A percentile compares a stretch with the other conserved stretches of the same genome.
These are phyloP conservation scores for Tolypocladium guangdongense DNA, from an alignment of 2,329 filamentous ascomycete species.

Conservation along the genomic window DNA sequence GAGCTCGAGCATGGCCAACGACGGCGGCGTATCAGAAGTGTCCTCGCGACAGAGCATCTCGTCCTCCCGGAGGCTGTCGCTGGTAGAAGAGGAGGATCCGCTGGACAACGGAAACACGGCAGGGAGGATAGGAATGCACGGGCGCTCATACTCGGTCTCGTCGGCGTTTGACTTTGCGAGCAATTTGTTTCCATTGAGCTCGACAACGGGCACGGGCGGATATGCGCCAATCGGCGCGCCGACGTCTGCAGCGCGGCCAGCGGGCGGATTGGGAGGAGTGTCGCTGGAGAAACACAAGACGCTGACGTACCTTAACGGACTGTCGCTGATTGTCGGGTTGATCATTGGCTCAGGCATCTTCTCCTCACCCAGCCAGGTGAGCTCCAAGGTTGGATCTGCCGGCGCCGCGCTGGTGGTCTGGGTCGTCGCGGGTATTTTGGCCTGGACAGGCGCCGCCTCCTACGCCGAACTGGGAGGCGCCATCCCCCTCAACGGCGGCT, in stretches of 20 bases:
- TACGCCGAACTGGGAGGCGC: constrained; percentile 94
- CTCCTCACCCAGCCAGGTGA: constrained; percentile 87
- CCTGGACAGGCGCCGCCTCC: constrained; percentile 91
- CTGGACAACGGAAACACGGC: constrained; percentile 48
- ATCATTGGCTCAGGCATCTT: constrained; percentile 97
- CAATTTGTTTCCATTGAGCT: constrained; percentile 84
- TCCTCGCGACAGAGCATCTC: constrained; percentile 77
- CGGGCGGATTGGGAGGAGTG: constrained; percentile 53
- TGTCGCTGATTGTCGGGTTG: constrained; percentile 81
- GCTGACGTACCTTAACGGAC: constrained; percentile 84
- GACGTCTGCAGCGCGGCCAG: constrained; percentile 37
- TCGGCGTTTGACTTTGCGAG: constrained; percentile 94
- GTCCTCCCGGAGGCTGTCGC: constrained; percentile 83
- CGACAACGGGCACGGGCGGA: constrained; percentile 56
- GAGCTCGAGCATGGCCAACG: constrained; percentile 53
- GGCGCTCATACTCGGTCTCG: constrained; percentile 74
- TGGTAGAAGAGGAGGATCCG: constrained; percentile 71
- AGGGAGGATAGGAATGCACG: constrained; percentile 17
- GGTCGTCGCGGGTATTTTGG: constrained; percentile 80
- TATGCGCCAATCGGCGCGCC: constrained; percentile 83
- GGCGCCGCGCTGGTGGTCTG: constrained; percentile 87
- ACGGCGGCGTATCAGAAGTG: constrained; percentile 48
- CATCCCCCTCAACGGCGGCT: constrained; percentile 88
- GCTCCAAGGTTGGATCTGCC: constrained; percentile 79
- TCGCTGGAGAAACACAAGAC: constrained; percentile 93